Evolutionary conservation across 176 grass and related monocot genomes (phyloP).

Genomic region (Guadua angustifolia): DNA sequence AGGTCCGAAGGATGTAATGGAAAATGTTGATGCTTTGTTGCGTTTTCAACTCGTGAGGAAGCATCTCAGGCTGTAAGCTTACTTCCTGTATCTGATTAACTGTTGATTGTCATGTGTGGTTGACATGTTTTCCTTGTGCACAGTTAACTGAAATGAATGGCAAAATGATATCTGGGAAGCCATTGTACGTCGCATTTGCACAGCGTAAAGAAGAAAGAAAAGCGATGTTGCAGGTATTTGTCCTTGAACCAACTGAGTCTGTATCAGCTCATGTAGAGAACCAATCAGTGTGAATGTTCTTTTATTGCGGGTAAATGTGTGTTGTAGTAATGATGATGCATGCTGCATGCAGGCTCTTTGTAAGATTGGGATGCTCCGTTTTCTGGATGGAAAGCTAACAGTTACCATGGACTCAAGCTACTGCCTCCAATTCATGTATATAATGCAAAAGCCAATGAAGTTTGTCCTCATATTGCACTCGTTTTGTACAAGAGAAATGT

Average conservation of each 20-base stretch:
- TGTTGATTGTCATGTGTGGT: not conserved
- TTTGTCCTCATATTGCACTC: constrained; percentile 4
- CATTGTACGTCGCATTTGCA: constrained; percentile 90
- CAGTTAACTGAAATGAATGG: constrained; percentile 94
- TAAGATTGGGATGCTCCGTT: constrained; percentile 23
- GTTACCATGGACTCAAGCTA: constrained; percentile 2
- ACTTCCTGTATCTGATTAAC: not conserved
- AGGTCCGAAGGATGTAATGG: constrained; percentile 62
- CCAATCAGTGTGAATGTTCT: too few species aligned
- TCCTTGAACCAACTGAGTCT: constrained; percentile 14
- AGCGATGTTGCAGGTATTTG: constrained; percentile 76
- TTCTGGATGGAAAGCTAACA: constrained; percentile 9
- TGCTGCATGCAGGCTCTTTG: constrained; percentile 25
- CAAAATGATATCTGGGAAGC: constrained; percentile 89
- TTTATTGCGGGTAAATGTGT: too few species aligned
- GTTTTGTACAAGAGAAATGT: constrained; percentile 33
- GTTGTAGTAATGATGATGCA: not conserved
- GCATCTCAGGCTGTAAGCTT: constrained; percentile 81
- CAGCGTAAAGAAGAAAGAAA: constrained; percentile 94
- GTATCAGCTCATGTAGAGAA: too few species aligned
- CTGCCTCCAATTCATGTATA: constrained; percentile 8
- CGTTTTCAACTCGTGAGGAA: constrained; percentile 80
- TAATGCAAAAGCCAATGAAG: constrained; percentile 11
- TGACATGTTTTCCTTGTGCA: constrained; percentile 35
- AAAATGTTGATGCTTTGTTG: constrained; percentile 90